Evolutionary conservation across 2,329 filamentous ascomycete genomes (phyloP).

Genomic region (Fusarium xylarioides): DNA sequence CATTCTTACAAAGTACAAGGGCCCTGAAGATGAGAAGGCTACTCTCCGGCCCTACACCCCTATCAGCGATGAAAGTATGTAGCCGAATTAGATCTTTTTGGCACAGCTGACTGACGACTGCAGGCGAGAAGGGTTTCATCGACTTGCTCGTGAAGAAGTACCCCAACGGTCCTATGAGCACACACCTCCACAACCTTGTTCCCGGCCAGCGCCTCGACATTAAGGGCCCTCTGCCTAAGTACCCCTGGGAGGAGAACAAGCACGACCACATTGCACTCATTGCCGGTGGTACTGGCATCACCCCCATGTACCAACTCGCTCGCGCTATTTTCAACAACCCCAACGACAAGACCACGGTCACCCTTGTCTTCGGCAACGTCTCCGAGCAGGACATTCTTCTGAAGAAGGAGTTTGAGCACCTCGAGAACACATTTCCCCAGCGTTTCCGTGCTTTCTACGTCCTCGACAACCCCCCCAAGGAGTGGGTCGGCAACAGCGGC

Average conservation of each 20-base stretch:
- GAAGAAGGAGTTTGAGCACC: conserved; percentile 81
- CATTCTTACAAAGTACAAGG: conserved; percentile 91
- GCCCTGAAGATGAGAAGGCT: conserved; percentile 82
- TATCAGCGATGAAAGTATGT: conserved; percentile 80
- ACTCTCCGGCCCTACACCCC: conserved; percentile 94
- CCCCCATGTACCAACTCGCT: conserved; percentile 95
- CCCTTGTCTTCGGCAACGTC: conserved; percentile 92
- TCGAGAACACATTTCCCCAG: conserved; percentile 95
- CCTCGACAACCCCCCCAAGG: conserved; percentile 83
- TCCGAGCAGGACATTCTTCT: conserved; percentile 90
- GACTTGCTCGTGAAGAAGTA: conserved; percentile 95
- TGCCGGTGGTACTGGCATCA: conserved; percentile 96
- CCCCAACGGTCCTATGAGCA: conserved; percentile 89
- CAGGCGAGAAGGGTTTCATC: conserved; percentile 81
- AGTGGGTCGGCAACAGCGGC: conserved; percentile 80
- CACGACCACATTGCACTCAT: conserved; percentile 88
- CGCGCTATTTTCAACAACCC: conserved; percentile 96
- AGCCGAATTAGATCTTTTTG: neutral
- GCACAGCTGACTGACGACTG: conserved; percentile 11
- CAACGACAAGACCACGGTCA: conserved; percentile 96
- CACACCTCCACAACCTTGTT: conserved; percentile 83
- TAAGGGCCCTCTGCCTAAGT: conserved; percentile 97
- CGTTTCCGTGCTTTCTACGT: conserved; percentile 96
- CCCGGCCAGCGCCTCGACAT: conserved; percentile 86
- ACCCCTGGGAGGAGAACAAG: conserved; percentile 89